Conservation (phyloP, 78 protist species). For the Planoprotostelium fungivorum region DNA sequence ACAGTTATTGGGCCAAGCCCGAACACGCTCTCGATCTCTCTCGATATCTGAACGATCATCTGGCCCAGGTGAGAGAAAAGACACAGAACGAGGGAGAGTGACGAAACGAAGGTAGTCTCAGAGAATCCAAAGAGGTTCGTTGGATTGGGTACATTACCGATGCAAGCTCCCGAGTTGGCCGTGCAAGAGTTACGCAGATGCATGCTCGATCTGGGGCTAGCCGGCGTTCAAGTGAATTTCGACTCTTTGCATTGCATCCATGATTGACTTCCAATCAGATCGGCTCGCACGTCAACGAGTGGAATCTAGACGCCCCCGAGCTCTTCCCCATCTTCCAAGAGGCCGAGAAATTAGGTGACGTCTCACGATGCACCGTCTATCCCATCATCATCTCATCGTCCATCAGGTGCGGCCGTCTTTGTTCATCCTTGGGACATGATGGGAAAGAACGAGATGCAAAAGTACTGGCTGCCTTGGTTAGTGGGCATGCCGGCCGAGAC, state of each 20-base stretch:
- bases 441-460: slow-evolving; percentile 36
- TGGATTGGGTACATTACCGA: slow-evolving; percentile 90
- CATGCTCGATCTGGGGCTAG: slow-evolving; percentile 29
- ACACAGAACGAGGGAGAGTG: no score
- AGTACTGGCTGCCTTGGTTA: slow-evolving; percentile 79
- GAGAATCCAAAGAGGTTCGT: slow-evolving; percentile 80
- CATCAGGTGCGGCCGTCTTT: slow-evolving; percentile 65
- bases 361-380: background rate
- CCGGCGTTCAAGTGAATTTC: slow-evolving; percentile 68
- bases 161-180: slow-evolving; percentile 84
- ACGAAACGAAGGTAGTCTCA: slow-evolving; percentile 23
- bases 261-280: slow-evolving; percentile 48
- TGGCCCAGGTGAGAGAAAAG: slow-evolving; percentile 58
- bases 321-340: slow-evolving; percentile 80
- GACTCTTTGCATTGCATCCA: slow-evolving; percentile 19
- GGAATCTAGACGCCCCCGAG: slow-evolving; percentile 74
- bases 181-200: slow-evolving; percentile 69
- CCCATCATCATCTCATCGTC: background rate
- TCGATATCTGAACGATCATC: slow-evolving; percentile 84
- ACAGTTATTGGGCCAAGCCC: slow-evolving; percentile 86
- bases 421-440: slow-evolving; percentile 96
- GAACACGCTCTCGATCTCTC: slow-evolving; percentile 72
- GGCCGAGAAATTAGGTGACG: slow-evolving; percentile 42
- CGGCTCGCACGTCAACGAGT: slow-evolving; percentile 80
- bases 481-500: slow-evolving; percentile 95